Evolutionary conservation across 2,329 filamentous ascomycete species (phyloP), one percentile per base, ranked within the genome.

Genomic region (Diaporthe citri): DNA sequence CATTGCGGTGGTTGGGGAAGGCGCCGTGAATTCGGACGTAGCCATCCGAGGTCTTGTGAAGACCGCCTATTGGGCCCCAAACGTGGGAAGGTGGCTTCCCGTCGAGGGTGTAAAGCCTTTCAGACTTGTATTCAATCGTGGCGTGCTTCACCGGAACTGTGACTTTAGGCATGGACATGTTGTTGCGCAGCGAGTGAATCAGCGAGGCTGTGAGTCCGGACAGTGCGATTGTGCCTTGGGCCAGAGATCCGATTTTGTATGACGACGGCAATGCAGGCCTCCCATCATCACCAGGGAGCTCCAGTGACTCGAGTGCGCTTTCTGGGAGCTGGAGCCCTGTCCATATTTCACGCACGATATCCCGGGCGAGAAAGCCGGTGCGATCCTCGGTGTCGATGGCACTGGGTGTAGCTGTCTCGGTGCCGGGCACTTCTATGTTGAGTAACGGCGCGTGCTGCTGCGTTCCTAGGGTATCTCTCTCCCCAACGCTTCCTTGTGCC

Each of bases 381-480:
- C 51, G 51, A 28, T 55, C 25, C n/a, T 55, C 1, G 12, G 51
- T 55, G 25, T 55, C 25, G 51, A 41, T 8, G 8, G 36, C 20
- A 36, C 2, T 9, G 22, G 36, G 20, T 17, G 28, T 15, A 8
- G 8, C 34, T 3, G 22, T 41, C 5, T 60, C 22, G n/a, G 10
- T 41, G 15, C 15, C 25, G 9, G 41, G 60, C 5, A 64, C 41
- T 64, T 64, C 60, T 22, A 64, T 46, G 41, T 25, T 34, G 8
- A 64, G 41, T 17, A 46, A 31, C 4, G 41, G 60, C 9, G 60
- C 41, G 17, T 64, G 60, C 9, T 46, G 41, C 28, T 64, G 60
- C n/a, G 60, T 64, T 64, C 60, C 60, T 12, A 46, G n/a, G 10
- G 60, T 64, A 9, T 64, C 41, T 34, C 60, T 46, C 60, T 64